These are phyloP conservation scores for Paecilomyces variotii DNA, from an alignment of 2,329 filamentous ascomycete genomes.

Conservation along the genomic window DNA sequence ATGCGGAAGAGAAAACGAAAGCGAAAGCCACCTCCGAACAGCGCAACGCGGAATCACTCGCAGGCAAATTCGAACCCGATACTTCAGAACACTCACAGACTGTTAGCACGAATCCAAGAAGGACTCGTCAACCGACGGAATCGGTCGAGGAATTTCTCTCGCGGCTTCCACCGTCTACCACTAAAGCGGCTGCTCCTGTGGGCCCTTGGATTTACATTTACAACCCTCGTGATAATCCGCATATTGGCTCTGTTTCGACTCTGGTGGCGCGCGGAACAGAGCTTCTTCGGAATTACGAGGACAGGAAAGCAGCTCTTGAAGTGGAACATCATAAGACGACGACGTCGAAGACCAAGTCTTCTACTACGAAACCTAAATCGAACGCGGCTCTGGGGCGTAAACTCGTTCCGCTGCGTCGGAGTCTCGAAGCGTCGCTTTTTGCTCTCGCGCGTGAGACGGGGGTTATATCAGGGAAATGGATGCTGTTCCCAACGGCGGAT, in stretches of 20 bases:
- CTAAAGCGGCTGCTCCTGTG: constrained; percentile 30
- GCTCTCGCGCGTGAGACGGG: constrained; percentile 51
- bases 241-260: constrained; percentile 32
- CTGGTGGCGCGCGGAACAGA: constrained; percentile 49
- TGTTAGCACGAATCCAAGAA: neutral
- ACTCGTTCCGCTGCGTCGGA: constrained; percentile 34
- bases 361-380: constrained; percentile 13
- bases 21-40: constrained; percentile 2
- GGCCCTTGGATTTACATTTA: constrained; percentile 66
- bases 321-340: constrained; percentile 42
- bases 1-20: constrained; percentile 2
- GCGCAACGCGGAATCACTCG: constrained; percentile 25
- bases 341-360: constrained; percentile 24
- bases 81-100: neutral
- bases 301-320: constrained; percentile 42
- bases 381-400: constrained; percentile 23
- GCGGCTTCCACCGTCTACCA: constrained; percentile 61
- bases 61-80: constrained; percentile 15
- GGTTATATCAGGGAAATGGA: constrained; percentile 57
- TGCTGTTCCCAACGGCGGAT: constrained; percentile 18
- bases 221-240: constrained; percentile 47
- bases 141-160: constrained; percentile 56
- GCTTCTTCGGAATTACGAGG: constrained; percentile 44
- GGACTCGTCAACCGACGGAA: constrained; percentile 48
- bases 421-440: constrained; percentile 49